Base-by-base conservation (phyloP, 2,329 filamentous ascomycete genomes). In the Monosporascus cannonballus region DNA sequence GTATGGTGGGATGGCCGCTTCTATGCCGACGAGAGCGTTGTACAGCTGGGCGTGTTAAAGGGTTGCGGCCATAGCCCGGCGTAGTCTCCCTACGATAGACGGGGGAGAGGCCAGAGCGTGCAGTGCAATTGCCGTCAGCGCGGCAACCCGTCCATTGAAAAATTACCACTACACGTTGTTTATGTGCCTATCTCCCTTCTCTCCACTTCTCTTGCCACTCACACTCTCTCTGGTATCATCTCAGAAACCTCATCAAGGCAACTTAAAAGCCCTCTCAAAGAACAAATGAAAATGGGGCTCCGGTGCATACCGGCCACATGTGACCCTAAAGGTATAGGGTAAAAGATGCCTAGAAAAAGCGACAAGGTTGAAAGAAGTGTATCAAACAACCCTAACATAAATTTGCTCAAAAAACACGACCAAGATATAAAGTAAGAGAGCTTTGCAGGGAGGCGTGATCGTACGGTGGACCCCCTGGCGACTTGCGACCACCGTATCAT, bases 391-490 rank as follows among this genome's bases (percentile, higher is more conserved):
- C 30, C 39, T 47, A 48, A 45, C 46, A 42, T 38, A 20, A 24
- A 24, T 17, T 42, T 15, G 24, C 34, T 42, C 6, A 15, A 41
- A n/a, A 37, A 27, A 42, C 44, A 39, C 24, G 30, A 22, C 20
- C 20, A 11, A 37, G 48, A 51, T 41, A 38, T 49, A 38, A 47
- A 17, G 37, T 25, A 38, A 34, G 42, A 39, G 38, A 50, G 18
- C 30, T 50, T 34, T 27, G 34, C n/a, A 30, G 41, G 50, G 36
- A 42, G 18, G 34, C 58, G 47, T 47, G 51, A 49, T 59, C 56
- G 51, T 59, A 56, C 51, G 57, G 55, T 60, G 56, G 50, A 59
- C 48, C 49, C 55, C 50, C 46, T 51, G 51, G 53, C 9, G 30
- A 34, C 9, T 34, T 14, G 30, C 11, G 30, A 34, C 30, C 30